Evolutionary conservation across 768 basidiomycete genomes (phyloP), one percentile per base, ranked within the genome.

Genomic region (Collybia nuda): DNA sequence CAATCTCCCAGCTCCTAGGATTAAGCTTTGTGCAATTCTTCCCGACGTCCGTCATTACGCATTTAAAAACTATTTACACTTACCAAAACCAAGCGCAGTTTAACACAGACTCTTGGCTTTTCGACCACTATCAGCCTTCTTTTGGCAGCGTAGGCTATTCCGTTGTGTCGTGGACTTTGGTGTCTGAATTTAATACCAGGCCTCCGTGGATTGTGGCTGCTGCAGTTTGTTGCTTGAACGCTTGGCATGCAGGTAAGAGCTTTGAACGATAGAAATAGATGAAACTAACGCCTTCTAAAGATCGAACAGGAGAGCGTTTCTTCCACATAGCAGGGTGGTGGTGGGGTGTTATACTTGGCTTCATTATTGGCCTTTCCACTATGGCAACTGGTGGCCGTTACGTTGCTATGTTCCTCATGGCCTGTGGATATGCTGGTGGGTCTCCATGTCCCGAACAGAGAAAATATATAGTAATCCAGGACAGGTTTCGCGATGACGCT

Each of bases 171-270:
- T 40, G 18, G 39, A 23, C 5, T 26, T 15, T 2, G 28, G 17
- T 35, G 54, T 32, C 32, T 32, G 32, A 32, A 4, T 11, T 32
- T 3, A 32, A 32, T 11, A 3, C 32, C 32, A 85, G 84, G 3
- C 85, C 85, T 2, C 85, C 83, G 7, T 85, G 84, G 84, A 67
- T 84, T n/a, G 58, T 82, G 14, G 70, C 81, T 2, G 71, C 79
- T 1, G 63, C 80, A 35, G 62, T 77, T 1, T 80, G 78, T 51
- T 70, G 73, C 36, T 47, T 77, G 18, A 82, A 74, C 56, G 82
- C 82, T 1, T 78, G 79, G 77, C 70, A 84, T 57, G 78, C 79
- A 32, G 70, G 70, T 70, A 7, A 24, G 36, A 17, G 18, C 14
- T 14, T 15, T 53, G 15, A 9, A 5, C 2, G 18, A 8, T 49